Conservation (phyloP, 2,329 filamentous ascomycete genomes). For the Tolypocladium capitatum region DNA sequence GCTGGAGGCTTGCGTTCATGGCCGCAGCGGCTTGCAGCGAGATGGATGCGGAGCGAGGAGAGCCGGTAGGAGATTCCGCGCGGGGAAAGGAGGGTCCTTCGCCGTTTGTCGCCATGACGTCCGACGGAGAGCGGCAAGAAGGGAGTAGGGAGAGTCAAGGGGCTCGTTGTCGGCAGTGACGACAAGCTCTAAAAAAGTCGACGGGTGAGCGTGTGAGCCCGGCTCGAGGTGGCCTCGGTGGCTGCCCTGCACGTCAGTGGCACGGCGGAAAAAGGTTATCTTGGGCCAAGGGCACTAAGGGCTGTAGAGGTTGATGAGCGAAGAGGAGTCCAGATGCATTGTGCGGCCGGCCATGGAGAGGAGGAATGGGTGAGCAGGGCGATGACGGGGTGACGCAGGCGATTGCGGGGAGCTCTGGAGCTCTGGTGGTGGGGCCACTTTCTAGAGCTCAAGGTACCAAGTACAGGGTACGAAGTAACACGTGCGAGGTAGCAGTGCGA, state of each 20-base stretch:
- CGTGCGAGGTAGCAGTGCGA: no score
- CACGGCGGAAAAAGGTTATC: background rate
- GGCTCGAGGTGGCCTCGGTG: no score
- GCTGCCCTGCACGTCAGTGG: background rate
- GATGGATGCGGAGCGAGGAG: slow-evolving; percentile 51
- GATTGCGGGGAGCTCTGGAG: background rate
- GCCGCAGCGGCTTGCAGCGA: slow-evolving; percentile 66
- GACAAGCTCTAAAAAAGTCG: background rate
- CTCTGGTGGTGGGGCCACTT: background rate
- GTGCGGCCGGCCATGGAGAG: no score
- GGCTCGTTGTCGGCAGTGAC: background rate
- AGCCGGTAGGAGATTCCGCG: slow-evolving; percentile 42
- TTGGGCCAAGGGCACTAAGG: background rate
- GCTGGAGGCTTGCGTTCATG: slow-evolving; percentile 63
- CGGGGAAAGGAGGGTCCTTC: slow-evolving; percentile 12
- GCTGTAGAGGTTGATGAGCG: background rate
- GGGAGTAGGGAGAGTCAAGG: background rate
- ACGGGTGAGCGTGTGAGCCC: background rate
- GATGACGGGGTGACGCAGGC: background rate
- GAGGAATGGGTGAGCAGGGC: no score
- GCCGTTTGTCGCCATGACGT: slow-evolving; percentile 17
- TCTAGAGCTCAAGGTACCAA: no score
- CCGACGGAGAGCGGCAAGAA: background rate
- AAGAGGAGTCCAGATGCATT: background rate
- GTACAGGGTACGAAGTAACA: no score